A percentile compares a stretch with the other conserved stretches of the same genome.
phyloP scores from a whole-genome alignment of 2,329 filamentous ascomycete species.

The Penicillium expansum region DNA sequence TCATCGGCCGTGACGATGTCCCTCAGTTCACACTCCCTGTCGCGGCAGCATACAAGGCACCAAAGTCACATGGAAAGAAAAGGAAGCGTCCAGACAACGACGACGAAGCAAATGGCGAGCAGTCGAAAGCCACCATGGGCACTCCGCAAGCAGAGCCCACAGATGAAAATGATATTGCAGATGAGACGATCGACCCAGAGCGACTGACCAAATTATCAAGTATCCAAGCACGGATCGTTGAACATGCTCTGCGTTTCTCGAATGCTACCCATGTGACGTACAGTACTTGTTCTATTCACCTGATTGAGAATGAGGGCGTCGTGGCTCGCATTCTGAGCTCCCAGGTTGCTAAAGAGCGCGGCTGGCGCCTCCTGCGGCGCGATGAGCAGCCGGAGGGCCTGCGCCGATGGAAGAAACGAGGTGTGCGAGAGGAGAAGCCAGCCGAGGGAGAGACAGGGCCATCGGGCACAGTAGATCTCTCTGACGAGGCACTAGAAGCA shows the following conservation, averaged over 20 bases:
- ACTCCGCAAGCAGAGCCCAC: slow-evolving; percentile 22
- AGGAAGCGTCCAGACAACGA: slow-evolving; percentile 39
- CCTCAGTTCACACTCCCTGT: slow-evolving; percentile 64
- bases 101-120: slow-evolving; percentile 5
- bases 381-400: slow-evolving; percentile 74
- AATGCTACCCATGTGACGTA: slow-evolving; percentile 76
- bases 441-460: slow-evolving; percentile 5
- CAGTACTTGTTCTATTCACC: slow-evolving; percentile 87
- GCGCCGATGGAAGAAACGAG: slow-evolving; percentile 69
- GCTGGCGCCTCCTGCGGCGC: slow-evolving; percentile 75
- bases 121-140: slow-evolving; percentile 8
- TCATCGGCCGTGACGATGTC: slow-evolving; percentile 81
- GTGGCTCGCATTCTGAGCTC: slow-evolving; percentile 70
- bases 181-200: slow-evolving; percentile 54
- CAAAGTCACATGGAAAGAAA: slow-evolving; percentile 38
- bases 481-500: slow-evolving; percentile 58
- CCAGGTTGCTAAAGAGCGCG: slow-evolving; percentile 60
- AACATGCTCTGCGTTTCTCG: slow-evolving; percentile 82
- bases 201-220: slow-evolving; percentile 71
- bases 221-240: slow-evolving; percentile 78
- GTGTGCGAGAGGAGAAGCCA: slow-evolving; percentile 47
- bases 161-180: slow-evolving; percentile 38
- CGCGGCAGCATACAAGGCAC: slow-evolving; percentile 15
- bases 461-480: slow-evolving; percentile 32
- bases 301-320: slow-evolving; percentile 84